A percentile compares a stretch with the other conserved stretches of the same genome.
phyloP scores from a whole-genome alignment of 192 early-diverging fungal species.

The Entomortierella chlamydospora region DNA sequence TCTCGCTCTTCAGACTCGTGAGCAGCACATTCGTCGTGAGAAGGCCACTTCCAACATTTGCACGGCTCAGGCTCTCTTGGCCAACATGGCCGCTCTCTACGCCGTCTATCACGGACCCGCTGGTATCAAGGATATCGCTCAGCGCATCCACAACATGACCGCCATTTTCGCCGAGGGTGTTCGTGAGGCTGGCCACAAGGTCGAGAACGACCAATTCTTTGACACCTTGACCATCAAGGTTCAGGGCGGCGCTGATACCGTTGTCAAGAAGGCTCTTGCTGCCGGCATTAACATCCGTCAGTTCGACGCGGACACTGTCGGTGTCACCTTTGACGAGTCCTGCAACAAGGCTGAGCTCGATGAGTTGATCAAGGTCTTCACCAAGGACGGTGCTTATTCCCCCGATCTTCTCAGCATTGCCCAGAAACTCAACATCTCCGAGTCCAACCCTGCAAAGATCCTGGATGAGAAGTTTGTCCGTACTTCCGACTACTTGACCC shows the following conservation, averaged over 20 bases:
- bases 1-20: slow-evolving; percentile 95
- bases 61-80: slow-evolving; percentile 98
- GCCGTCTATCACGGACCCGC: slow-evolving; percentile 98
- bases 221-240: slow-evolving; percentile 94
- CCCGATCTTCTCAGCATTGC: slow-evolving; percentile 57
- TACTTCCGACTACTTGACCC: slow-evolving; percentile 82
- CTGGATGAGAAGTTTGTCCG: slow-evolving; percentile 76
- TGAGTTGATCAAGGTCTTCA: slow-evolving; percentile 83
- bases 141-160: slow-evolving; percentile 94
- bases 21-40: slow-evolving; percentile 99
- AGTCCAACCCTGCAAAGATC: slow-evolving; percentile 60
- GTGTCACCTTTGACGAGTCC: slow-evolving; percentile 95
- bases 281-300: slow-evolving; percentile 90
- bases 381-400: slow-evolving; percentile 66
- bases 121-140: slow-evolving; percentile 90
- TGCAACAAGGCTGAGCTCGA: slow-evolving; percentile 85
- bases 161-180: slow-evolving; percentile 82
- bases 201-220: slow-evolving; percentile 91
- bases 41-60: slow-evolving; percentile 99
- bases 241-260: slow-evolving; percentile 64
- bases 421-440: slow-evolving; percentile 64
- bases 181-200: slow-evolving; percentile 76
- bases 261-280: slow-evolving; percentile 80
- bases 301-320: slow-evolving; percentile 80
- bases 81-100: slow-evolving; percentile 99